Percentiles rank a stretch among this genome's conserved stretches.
These are phyloP conservation scores for Stropharia rugosoannulata DNA, from an alignment of 768 basidiomycete genomes.

Conservation along the genomic window DNA sequence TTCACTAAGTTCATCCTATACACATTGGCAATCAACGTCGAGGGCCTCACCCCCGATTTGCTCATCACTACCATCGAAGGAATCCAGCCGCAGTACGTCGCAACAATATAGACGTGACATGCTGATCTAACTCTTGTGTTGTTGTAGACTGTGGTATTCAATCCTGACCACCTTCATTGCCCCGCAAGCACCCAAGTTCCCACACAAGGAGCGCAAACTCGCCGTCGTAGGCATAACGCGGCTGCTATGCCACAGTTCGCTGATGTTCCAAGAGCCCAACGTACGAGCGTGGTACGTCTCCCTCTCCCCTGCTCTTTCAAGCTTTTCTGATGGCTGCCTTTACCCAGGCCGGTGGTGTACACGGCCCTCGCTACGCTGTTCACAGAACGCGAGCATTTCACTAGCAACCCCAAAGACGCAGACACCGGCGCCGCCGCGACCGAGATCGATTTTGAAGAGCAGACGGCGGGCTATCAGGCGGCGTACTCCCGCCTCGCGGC, in stretches of 20 bases:
- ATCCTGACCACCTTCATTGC: slow-evolving; percentile 74
- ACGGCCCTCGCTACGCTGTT: slow-evolving; percentile 75
- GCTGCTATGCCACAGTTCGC: slow-evolving; percentile 70
- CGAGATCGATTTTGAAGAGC: slow-evolving; percentile 88
- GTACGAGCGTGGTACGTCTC: slow-evolving; percentile 61
- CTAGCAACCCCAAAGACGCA: slow-evolving; percentile 42
- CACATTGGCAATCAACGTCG: slow-evolving; percentile 70
- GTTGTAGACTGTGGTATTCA: slow-evolving; percentile 67
- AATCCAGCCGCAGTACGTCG: slow-evolving; percentile 78
- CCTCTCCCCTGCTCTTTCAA: background rate
- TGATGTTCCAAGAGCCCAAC: slow-evolving; percentile 67
- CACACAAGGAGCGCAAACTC: slow-evolving; percentile 82
- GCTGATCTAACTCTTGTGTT: background rate
- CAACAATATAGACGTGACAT: background rate
- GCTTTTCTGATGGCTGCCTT: background rate
- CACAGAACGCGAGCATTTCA: slow-evolving; percentile 72
- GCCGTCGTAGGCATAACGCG: slow-evolving; percentile 78
- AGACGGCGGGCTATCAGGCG: slow-evolving; percentile 88
- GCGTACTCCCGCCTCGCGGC: slow-evolving; percentile 92
- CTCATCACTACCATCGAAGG: slow-evolving; percentile 76
- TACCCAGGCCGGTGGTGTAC: slow-evolving; percentile 65
- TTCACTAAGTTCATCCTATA: slow-evolving; percentile 81
- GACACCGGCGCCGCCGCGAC: slow-evolving; percentile 54
- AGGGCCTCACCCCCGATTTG: slow-evolving; percentile 76
- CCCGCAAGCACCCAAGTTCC: slow-evolving; percentile 79